These are phyloP conservation scores for Pyrenula aspistea DNA, from an alignment of 495 filamentous ascomycete genomes.

Conservation along the genomic window DNA sequence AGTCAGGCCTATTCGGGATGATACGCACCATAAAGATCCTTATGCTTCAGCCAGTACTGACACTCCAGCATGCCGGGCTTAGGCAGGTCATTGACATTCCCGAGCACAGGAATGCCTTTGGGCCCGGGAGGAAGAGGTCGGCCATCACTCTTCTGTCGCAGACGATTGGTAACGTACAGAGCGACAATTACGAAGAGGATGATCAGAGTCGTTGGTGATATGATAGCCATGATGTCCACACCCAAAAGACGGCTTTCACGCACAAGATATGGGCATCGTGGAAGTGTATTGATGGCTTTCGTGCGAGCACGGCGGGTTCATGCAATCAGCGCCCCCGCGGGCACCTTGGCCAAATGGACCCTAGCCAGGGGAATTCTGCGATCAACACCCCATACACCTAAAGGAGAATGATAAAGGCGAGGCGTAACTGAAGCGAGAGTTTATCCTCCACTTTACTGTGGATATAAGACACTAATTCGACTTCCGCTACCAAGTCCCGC, in stretches of 20 bases:
- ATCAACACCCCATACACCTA: background rate
- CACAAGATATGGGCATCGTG: background rate
- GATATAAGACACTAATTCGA: background rate
- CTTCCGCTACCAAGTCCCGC: background rate
- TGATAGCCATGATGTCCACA: background rate
- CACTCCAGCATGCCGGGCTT: background rate
- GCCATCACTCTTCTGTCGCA: background rate
- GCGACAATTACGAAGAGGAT: background rate
- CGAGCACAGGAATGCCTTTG: conserved; percentile 15
- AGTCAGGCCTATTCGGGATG: background rate
- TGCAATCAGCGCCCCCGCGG: conserved; percentile 61
- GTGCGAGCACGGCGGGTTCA: conserved; percentile 38
- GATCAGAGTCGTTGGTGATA: background rate
- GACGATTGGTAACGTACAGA: background rate
- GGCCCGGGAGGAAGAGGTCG: background rate
- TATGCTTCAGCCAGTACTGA: conserved; percentile 7
- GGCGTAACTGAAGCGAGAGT: background rate
- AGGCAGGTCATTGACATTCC: conserved; percentile 22
- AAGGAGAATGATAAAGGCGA: background rate
- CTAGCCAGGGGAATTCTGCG: background rate
- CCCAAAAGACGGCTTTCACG: background rate
- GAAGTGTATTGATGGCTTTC: background rate
- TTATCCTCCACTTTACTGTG: background rate
- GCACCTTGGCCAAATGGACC: conserved; percentile 44
- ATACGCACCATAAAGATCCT: conserved; percentile 9